Percentiles rank a stretch among this genome's conserved stretches.
phyloP scores from a whole-genome alignment of 208 protist genomes.

The Leptomonas pyrrhocoris region DNA sequence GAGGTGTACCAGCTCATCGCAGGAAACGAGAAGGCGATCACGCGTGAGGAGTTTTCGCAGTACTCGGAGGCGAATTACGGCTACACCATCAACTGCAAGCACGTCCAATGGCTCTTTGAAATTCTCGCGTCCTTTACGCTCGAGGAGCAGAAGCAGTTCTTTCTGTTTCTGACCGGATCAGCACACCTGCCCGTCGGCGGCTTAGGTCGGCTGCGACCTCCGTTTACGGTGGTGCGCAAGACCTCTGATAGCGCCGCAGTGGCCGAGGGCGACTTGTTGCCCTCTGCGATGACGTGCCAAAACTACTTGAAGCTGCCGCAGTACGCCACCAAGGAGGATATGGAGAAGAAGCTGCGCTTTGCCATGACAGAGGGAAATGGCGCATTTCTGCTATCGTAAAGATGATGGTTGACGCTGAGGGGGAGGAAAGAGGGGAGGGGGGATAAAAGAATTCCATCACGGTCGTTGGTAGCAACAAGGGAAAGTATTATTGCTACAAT shows the following conservation, averaged over 20 bases:
- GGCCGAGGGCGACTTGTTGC: conserved; percentile 79
- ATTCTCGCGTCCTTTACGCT: conserved; percentile 76
- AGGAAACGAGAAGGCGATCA: conserved; percentile 56
- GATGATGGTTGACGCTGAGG: no score
- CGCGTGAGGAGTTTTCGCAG: conserved; percentile 68
- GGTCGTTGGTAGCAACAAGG: no score
- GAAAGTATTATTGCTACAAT: no score
- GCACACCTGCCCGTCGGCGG: conserved; percentile 86
- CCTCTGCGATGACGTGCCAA: conserved; percentile 93
- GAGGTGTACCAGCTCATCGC: conserved; percentile 70
- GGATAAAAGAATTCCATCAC: no score
- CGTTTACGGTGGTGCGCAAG: conserved; percentile 92
- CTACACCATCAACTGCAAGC: conserved; percentile 76
- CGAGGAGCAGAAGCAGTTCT: conserved; percentile 79
- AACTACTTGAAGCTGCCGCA: conserved; percentile 94
- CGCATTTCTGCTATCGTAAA: conserved; percentile 88
- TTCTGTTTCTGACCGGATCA: conserved; percentile 91
- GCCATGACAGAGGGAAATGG: conserved; percentile 87
- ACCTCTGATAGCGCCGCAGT: conserved; percentile 53
- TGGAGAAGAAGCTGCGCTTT: conserved; percentile 86
- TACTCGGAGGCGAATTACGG: conserved; percentile 87
- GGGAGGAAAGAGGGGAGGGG: not conserved
- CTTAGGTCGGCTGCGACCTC: conserved; percentile 65
- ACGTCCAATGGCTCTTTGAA: conserved; percentile 87
- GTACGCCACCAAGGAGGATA: conserved; percentile 80